A percentile compares a stretch with the other conserved stretches of the same genome.
Conservation (phyloP, 139 green algal genomes). For the Chlorella sp. region DNA sequence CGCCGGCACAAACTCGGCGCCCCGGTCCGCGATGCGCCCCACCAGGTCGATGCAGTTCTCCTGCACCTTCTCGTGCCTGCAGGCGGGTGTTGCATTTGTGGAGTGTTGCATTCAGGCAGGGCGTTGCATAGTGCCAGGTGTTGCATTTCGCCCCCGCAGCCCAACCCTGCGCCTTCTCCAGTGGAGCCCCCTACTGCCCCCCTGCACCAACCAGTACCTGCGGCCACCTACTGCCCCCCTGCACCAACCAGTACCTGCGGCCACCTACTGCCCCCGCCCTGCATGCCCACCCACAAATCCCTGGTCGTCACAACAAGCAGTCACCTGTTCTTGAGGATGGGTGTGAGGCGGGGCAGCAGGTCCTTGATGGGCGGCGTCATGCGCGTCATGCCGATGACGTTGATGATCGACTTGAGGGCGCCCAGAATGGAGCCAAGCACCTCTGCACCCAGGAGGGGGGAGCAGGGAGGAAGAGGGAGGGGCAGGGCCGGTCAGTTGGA, state of each 20-base stretch:
- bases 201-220: constrained; percentile 60
- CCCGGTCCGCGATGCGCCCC: constrained; percentile 96
- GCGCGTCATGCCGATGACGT: constrained; percentile 97
- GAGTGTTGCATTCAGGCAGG: no score
- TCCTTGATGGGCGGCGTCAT: constrained; percentile 99
- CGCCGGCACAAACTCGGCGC: constrained; percentile 96
- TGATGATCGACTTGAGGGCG: constrained; percentile 96
- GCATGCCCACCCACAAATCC: no score
- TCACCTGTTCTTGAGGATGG: constrained; percentile 96
- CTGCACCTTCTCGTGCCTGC: constrained; percentile 89
- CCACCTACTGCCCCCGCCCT: constrained; percentile 77
- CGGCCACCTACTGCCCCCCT: constrained; percentile 78
- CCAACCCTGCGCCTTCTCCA: not conserved
- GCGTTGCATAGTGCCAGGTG: no score
- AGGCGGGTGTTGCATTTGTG: not conserved
- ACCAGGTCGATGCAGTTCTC: constrained; percentile 99
- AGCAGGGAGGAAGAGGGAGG: constrained; percentile 26
- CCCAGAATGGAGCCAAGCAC: constrained; percentile 97
- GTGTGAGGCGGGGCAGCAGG: constrained; percentile 96
- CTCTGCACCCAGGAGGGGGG: constrained; percentile 72
- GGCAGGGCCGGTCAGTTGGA: no score
- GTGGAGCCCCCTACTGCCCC: no score
- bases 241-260: constrained; percentile 63
- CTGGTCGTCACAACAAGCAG: no score
- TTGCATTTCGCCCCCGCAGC: no score